phyloP scores from a whole-genome alignment of 2,329 filamentous ascomycete species.

The Sporothrix luriei region DNA sequence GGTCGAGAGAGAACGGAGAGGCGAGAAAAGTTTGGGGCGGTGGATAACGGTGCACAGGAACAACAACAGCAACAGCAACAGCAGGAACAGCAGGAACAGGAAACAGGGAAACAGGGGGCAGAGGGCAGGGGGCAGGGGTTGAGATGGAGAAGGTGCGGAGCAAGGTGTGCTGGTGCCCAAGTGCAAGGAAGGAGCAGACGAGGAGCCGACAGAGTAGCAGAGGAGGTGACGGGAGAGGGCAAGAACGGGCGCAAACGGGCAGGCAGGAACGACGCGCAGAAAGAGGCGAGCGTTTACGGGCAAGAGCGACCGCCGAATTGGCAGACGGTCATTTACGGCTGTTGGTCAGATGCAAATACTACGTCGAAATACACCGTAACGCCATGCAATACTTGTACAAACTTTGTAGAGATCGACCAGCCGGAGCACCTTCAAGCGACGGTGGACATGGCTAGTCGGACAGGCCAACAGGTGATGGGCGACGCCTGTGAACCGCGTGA shows the following conservation, averaged over 20 bases:
- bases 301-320: not conserved
- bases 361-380: not conserved
- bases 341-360: not conserved
- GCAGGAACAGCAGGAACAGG: no score
- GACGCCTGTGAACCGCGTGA: no score
- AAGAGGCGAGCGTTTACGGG: not conserved
- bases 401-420: not conserved
- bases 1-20: slow-evolving; percentile 21
- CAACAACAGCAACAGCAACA: no score
- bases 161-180: slow-evolving; percentile 26
- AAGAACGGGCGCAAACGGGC: not conserved
- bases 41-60: slow-evolving; percentile 23
- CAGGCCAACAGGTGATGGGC: no score
- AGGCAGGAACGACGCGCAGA: not conserved
- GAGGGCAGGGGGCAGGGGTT: not conserved
- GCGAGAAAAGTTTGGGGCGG: slow-evolving; percentile 16
- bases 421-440: no score
- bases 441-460: no score
- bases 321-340: not conserved
- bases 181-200: not conserved
- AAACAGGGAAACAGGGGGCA: not conserved
- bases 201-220: no score
- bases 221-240: not conserved
- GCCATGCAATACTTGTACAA: no score
- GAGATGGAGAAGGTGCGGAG: slow-evolving; percentile 17